Conservation (phyloP, 495 filamentous ascomycete species). For the Articulospora tetracladia region DNA sequence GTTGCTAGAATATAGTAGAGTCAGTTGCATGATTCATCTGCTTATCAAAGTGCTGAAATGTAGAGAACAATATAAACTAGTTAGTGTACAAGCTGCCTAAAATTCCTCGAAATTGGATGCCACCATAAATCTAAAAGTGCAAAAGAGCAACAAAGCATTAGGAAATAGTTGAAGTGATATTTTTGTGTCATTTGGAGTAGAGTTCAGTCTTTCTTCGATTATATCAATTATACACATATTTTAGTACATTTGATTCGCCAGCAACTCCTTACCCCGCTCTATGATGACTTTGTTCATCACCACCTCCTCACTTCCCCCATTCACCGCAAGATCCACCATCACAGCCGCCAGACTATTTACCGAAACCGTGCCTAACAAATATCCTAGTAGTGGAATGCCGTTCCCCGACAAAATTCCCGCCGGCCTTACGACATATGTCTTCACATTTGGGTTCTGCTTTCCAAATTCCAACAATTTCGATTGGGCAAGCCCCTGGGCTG, state of each 20-base stretch:
- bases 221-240: too few relatives aligned
- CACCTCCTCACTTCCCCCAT: conserved; percentile 20
- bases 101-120: too few relatives aligned
- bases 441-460: conserved; percentile 14
- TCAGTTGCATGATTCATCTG: too few relatives aligned
- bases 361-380: conserved; percentile 23
- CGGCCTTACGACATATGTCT: conserved; percentile 28
- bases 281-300: conserved; percentile 20
- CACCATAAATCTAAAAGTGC: too few relatives aligned
- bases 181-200: too few relatives aligned
- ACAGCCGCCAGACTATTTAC: conserved; percentile 23
- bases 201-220: too few relatives aligned
- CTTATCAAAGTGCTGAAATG: too few relatives aligned
- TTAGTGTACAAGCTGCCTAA: too few relatives aligned
- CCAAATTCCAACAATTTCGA: conserved; percentile 24
- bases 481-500: conserved; percentile 28
- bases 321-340: conserved; percentile 28
- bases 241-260: conserved; percentile 6
- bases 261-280: conserved; percentile 9
- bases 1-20: too few relatives aligned
- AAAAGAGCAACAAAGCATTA: too few relatives aligned
- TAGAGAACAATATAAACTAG: too few relatives aligned
- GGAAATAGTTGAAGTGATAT: too few relatives aligned
- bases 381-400: conserved; percentile 19
- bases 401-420: conserved; percentile 22